Evolutionary conservation across 768 basidiomycete genomes (phyloP), one percentile per base, ranked within the genome.

Genomic region (Dioszegia crocea): DNA sequence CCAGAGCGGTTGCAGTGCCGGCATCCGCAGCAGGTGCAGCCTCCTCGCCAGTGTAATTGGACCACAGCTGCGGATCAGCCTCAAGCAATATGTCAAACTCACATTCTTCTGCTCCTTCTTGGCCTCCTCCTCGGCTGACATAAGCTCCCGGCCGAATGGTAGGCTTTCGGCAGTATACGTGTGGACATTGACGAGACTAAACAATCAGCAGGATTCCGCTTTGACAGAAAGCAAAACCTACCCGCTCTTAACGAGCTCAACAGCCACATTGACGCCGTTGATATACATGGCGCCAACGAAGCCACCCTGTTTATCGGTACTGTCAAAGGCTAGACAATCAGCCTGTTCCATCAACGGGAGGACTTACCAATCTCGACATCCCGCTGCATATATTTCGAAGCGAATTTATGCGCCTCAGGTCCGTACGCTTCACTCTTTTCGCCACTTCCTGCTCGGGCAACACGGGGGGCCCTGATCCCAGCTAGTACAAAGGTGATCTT

Each of bases 361-460:
- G 11, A 59, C 71, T 49, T 23, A 75, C 74, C 88, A 59, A 98
- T 86, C 76, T 99, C 94, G 5, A 91, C 86, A 70, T 99, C 94
- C 27, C 94, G 85, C 76, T 99, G 94, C 87, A 97, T 87, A 74
- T 87, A 92, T 61, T 83, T 83, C 41, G 85, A 83, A 2, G 90
- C 82, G 67, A 89, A 97, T 38, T 90, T 87, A 4, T 83, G 80
- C 4, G 92, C 84, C 71, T 99, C 94, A 1, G 76, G 67, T 16
- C 94, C 96, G 76, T 81, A 97, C 1, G 92, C 89, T 70, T 99
- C 94, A 48, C 86, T 81, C 77, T 91, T 91, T 64, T 98, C 96
- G 81, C 50, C 73, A 79, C 88, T 65, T 4, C 51, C 51, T 57
- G 75, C 79, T 45, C 96, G 84, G 21, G 90, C 88, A 1, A 89